phyloP scores from a whole-genome alignment of 345 rosid species.

The Isatis tinctoria region DNA sequence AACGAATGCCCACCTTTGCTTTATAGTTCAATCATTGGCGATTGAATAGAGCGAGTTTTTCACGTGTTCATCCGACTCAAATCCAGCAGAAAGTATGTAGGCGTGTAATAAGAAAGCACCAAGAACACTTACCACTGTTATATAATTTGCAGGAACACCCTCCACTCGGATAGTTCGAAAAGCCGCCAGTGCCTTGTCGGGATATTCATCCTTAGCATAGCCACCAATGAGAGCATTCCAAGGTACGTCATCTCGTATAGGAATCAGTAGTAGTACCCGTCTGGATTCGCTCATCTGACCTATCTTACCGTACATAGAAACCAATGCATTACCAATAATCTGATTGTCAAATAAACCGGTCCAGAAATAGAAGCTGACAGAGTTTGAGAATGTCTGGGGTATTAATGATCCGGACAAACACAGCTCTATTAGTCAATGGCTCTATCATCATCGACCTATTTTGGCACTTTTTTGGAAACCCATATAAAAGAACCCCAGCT shows the following conservation, averaged over 20 bases:
- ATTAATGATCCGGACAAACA: too few relatives aligned
- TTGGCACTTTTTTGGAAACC: too few relatives aligned
- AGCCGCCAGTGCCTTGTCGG: constrained; percentile 41
- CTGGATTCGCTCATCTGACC: constrained; percentile 51
- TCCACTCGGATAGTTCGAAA: constrained; percentile 61
- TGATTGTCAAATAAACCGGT: constrained; percentile 47
- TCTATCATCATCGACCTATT: too few relatives aligned
- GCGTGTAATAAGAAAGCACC: constrained; percentile 69
- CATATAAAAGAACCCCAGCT: too few relatives aligned
- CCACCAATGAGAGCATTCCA: constrained; percentile 92
- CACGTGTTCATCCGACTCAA: constrained; percentile 51
- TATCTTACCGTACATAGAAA: constrained; percentile 68
- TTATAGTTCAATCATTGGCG: constrained; percentile 57
- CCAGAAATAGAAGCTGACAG: too few relatives aligned
- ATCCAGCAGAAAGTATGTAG: constrained; percentile 48
- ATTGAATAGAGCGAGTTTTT: constrained; percentile 76
- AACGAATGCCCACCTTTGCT: constrained; percentile 63
- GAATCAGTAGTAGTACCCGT: constrained; percentile 46
- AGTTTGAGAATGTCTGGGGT: too few relatives aligned
- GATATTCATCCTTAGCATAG: constrained; percentile 53
- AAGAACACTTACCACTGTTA: constrained; percentile 61
- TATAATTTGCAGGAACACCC: constrained; percentile 45
- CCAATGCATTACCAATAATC: constrained; percentile 65
- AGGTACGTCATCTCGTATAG: constrained; percentile 50
- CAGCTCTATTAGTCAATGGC: too few relatives aligned